phyloP scores from a whole-genome alignment of 495 filamentous ascomycete genomes.

The Coniosporium apollinis region DNA sequence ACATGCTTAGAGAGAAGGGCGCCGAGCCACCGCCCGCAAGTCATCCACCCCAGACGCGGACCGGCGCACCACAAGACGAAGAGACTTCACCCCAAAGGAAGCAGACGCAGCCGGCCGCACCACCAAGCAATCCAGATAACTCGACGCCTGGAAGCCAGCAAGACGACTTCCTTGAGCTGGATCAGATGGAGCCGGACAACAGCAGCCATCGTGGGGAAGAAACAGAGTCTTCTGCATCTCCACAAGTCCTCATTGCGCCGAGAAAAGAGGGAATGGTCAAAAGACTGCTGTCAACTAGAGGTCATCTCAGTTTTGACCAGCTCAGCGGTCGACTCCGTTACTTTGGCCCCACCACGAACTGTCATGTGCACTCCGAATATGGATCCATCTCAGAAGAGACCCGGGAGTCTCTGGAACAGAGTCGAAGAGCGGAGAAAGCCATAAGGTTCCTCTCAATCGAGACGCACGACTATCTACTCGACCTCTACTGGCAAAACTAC shows the following conservation, averaged over 20 bases:
- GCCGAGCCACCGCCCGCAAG: slow-evolving; percentile 31
- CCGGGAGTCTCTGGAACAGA: slow-evolving; percentile 20
- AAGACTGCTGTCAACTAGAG: slow-evolving; percentile 25
- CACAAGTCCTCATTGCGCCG: slow-evolving; percentile 10
- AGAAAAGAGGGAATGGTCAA: slow-evolving; percentile 28
- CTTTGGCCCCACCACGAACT: slow-evolving; percentile 32
- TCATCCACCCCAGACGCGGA: slow-evolving; percentile 35
- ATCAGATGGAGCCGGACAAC: slow-evolving; percentile 21
- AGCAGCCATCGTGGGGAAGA: slow-evolving; percentile 15
- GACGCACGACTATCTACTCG: slow-evolving; percentile 35
- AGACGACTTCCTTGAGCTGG: slow-evolving; percentile 14
- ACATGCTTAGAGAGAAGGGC: slow-evolving; percentile 31
- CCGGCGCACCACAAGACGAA: slow-evolving; percentile 5
- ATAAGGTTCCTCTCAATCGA: slow-evolving; percentile 26
- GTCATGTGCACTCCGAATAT: slow-evolving; percentile 18
- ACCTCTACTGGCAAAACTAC: slow-evolving; percentile 34
- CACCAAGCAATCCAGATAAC: slow-evolving; percentile 8
- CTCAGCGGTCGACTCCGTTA: slow-evolving; percentile 27
- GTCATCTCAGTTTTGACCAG: slow-evolving; percentile 30
- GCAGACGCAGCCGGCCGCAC: slow-evolving; percentile 1
- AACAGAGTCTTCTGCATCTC: slow-evolving; percentile 9
- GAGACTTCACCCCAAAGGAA: slow-evolving; percentile 10
- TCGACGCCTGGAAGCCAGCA: slow-evolving; percentile 16
- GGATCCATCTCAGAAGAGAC: slow-evolving; percentile 5
- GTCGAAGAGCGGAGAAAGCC: slow-evolving; percentile 27